Base-by-base conservation (phyloP, 345 rosid genomes). In the Dipteronia sinensis region DNA sequence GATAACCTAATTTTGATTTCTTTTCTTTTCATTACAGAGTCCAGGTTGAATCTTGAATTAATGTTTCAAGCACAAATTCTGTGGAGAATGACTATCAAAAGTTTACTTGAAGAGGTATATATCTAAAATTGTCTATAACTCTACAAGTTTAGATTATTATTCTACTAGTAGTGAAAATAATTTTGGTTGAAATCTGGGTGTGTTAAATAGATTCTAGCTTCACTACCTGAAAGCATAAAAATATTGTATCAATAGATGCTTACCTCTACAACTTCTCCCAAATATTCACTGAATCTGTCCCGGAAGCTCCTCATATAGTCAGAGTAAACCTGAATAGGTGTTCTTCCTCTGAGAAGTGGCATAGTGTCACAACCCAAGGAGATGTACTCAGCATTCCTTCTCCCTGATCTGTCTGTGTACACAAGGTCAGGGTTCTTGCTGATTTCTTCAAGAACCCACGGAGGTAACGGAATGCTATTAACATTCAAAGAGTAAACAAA, bases 251-350 rank as follows among this genome's bases (percentile, higher is more conserved):
- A 27, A 62, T 66, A 25, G 73, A 74, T 78, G 82, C 89, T 88
- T 87, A 95, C 99, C 90, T 82, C 93, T 25, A 93, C 84, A 65
- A 87, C 97, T 13, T 82, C 84, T 75, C 99, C 97, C 46, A 96
- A 74, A 84, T 85, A 87, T 77, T 80, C 89, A 22, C 82, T 86
- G 78, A 94, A 96, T 80, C 90, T 84, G 47, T 92, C 89, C 63
- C 88, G 88, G 90, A 96, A 96, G 87, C 99, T 94, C 83, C 86
- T 89, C 99, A 96, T 96, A 81, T 84, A 96, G 83, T 96, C 99
- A 13, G 93, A 70, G 79, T 94, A 96, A 78, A 90, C 97, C 77
- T 94, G 99, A 82, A 96, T 87, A 65, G 99, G 97, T 65, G 95
- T 96, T 85, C 98, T 86, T 86, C 98, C 99, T 82, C 88, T 83